These are phyloP conservation scores for Tuber brumale DNA, from an alignment of 495 filamentous ascomycete genomes.

Conservation along the genomic window DNA sequence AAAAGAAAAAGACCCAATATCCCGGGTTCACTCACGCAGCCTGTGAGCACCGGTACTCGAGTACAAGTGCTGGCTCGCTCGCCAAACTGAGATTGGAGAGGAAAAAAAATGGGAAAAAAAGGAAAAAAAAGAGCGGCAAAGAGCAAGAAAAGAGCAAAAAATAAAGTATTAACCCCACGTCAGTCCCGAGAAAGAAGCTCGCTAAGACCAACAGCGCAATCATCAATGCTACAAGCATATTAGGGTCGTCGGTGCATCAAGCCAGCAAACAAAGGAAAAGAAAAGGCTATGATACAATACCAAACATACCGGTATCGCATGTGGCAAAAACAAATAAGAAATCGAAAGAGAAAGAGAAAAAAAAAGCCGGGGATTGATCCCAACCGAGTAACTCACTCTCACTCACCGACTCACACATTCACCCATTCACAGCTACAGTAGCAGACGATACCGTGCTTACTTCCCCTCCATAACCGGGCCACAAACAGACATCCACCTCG, in stretches of 20 bases:
- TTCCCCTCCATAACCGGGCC: neutral
- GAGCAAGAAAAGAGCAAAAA: neutral
- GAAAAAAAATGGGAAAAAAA: neutral
- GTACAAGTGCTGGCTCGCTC: neutral
- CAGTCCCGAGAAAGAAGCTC: neutral
- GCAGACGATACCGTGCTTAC: neutral
- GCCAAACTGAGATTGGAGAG: neutral
- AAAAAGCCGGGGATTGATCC: constrained; percentile 2
- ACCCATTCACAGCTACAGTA: neutral
- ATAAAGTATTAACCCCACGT: neutral
- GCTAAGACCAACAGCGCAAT: neutral
- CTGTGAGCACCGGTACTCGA: neutral
- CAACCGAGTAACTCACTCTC: neutral
- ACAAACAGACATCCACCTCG: neutral
- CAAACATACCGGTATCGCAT: neutral
- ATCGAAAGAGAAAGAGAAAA: neutral
- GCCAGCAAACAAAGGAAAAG: neutral
- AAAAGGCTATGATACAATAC: neutral
- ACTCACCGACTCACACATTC: neutral
- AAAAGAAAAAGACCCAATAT: neutral
- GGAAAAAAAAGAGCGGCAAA: neutral
- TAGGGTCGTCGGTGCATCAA: neutral
- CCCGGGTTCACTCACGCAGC: constrained; percentile 5
- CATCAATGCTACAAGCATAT: neutral
- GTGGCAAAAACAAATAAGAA: neutral